Evolutionary conservation across 208 protist genomes (phyloP).

Genomic region (Phytomonas sp.): DNA sequence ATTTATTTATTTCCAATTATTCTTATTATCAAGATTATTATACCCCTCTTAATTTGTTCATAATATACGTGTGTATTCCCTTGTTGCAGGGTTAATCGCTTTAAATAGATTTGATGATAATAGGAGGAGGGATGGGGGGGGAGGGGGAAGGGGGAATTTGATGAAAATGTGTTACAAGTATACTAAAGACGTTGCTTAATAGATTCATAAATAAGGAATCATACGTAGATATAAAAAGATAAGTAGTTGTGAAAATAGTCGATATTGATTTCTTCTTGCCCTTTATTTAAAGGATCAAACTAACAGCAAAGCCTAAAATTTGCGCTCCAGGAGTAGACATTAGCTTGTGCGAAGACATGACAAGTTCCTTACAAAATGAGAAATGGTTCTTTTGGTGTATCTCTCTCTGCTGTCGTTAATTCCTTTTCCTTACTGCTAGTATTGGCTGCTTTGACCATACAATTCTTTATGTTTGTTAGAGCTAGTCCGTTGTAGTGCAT

Average conservation of each 20-base stretch:
- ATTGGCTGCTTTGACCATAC: not conserved
- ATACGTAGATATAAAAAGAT: not conserved
- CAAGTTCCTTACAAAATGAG: not conserved
- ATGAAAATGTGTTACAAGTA: not conserved
- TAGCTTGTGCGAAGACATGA: not conserved
- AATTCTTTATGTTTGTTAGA: not conserved
- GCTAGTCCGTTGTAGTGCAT: not conserved
- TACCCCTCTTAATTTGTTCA: not conserved
- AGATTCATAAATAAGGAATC: not conserved
- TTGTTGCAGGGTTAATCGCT: not conserved
- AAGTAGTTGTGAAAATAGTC: not conserved
- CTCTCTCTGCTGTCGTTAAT: not conserved
- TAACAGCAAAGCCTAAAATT: not conserved
- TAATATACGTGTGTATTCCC: not conserved
- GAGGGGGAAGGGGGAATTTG: too few relatives aligned
- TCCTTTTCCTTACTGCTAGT: not conserved
- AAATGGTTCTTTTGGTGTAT: not conserved
- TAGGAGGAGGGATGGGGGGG: not conserved
- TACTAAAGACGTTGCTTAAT: not conserved
- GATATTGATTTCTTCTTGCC: not conserved
- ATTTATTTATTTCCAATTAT: slow-evolving; percentile 1
- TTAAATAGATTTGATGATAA: not conserved
- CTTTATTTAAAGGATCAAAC: not conserved
- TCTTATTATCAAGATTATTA: not conserved
- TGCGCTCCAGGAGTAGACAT: not conserved